Percentiles rank a stretch among this genome's conserved stretches.
Conservation (phyloP, 1,284 basidiomycete species). For the Volvariella volvacea region DNA sequence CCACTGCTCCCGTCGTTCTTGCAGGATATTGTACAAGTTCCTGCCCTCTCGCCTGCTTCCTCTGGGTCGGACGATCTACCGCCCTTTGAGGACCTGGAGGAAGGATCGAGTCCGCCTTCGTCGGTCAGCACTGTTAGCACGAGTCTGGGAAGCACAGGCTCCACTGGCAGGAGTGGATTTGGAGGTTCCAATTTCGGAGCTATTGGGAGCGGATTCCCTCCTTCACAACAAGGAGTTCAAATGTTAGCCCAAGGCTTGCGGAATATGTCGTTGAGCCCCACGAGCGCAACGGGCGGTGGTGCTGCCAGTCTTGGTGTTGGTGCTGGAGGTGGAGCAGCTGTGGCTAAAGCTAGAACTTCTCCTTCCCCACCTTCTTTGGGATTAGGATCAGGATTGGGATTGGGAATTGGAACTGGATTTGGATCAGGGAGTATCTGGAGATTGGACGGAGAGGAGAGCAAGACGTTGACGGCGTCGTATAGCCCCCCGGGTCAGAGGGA, state of each 20-base stretch:
- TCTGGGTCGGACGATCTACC: conserved; percentile 60
- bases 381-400: conserved; percentile 1
- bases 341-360: no score
- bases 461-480: conserved; percentile 33
- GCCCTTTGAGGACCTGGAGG: conserved; percentile 49
- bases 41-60: conserved; percentile 47
- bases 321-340: no score
- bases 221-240: no score
- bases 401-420: conserved; percentile 6
- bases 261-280: no score
- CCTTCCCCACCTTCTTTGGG: conserved; percentile 7
- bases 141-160: conserved; percentile 6
- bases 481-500: conserved; percentile 24
- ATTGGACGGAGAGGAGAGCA: conserved; percentile 56
- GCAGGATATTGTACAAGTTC: conserved; percentile 57
- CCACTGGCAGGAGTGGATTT: no score
- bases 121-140: conserved; percentile 17
- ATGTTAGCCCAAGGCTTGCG: no score
- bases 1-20: conserved; percentile 66
- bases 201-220: no score
- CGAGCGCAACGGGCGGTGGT: no score
- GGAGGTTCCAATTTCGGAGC: no score
- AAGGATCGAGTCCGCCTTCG: conserved; percentile 14
- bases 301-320: no score
- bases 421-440: conserved; percentile 53